phyloP scores from a whole-genome alignment of 1,284 basidiomycete species.

The Moesziomyces antarcticus region DNA sequence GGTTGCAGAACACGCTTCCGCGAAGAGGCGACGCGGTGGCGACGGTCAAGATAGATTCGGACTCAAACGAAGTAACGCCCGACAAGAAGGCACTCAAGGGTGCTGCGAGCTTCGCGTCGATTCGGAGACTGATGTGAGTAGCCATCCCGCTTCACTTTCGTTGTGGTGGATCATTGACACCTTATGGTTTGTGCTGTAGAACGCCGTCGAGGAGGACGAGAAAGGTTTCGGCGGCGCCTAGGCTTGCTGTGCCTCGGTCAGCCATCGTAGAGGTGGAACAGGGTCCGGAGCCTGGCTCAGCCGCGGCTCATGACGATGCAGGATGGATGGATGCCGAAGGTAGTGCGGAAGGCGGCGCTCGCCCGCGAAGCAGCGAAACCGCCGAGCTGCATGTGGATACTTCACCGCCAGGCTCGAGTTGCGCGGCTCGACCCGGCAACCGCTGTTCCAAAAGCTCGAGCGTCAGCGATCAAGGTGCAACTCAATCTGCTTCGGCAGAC shows the following conservation, averaged over 20 bases:
- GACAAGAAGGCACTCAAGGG: constrained; percentile 19
- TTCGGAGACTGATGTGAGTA: constrained; percentile 28
- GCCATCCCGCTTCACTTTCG: too few relatives aligned
- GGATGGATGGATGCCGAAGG: constrained; percentile 20
- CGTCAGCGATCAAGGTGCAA: too few relatives aligned
- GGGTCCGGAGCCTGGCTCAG: neutral
- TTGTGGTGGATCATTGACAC: too few relatives aligned
- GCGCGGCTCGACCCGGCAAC: too few relatives aligned
- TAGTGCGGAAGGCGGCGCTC: neutral
- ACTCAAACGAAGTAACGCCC: constrained; percentile 4
- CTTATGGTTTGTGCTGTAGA: neutral
- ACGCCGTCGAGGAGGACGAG: constrained; percentile 29
- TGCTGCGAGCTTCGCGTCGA: constrained; percentile 24
- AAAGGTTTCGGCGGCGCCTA: constrained; percentile 19
- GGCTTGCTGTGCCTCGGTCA: constrained; percentile 4
- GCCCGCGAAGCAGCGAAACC: neutral
- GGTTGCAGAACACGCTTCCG: constrained; percentile 22
- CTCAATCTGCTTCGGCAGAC: too few relatives aligned
- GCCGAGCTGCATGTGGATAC: neutral
- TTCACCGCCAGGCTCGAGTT: too few relatives aligned
- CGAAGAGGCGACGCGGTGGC: constrained; percentile 2
- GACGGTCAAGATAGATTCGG: neutral
- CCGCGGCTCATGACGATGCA: neutral
- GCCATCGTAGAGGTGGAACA: constrained; percentile 17
- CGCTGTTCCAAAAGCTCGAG: too few relatives aligned